A percentile compares a stretch with the other conserved stretches of the same genome.
Evolutionary conservation across 2,329 filamentous ascomycete species (phyloP).

Genomic region (Monilinia fructigena): DNA sequence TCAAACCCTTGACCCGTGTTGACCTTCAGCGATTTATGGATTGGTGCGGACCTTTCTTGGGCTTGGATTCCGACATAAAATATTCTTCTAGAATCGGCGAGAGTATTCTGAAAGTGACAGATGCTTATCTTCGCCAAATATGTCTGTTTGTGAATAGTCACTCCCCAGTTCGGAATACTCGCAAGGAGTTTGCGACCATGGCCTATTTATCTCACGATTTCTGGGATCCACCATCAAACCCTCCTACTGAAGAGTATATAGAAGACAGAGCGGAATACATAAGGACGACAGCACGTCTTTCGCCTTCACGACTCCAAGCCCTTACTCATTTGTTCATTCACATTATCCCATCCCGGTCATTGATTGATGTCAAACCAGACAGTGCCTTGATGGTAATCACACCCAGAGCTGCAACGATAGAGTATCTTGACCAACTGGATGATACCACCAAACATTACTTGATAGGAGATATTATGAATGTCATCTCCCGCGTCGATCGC

Average conservation of each 20-base stretch:
- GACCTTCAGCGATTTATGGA: neutral
- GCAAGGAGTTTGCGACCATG: conserved; percentile 7
- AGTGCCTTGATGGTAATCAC: conserved; percentile 10
- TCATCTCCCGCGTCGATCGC: conserved; percentile 5
- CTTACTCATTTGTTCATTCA: conserved; percentile 17
- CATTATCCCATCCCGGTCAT: neutral
- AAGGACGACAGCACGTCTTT: conserved; percentile 1
- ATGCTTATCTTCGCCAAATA: conserved; percentile 11
- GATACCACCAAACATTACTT: neutral
- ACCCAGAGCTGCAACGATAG: conserved; percentile 5
- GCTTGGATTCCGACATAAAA: no score
- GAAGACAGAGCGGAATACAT: conserved; percentile 10
- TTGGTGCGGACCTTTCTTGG: neutral
- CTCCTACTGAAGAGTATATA: conserved; percentile 7
- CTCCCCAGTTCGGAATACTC: neutral
- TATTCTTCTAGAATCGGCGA: neutral
- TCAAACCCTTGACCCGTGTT: neutral
- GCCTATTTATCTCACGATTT: conserved; percentile 13
- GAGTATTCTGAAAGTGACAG: conserved; percentile 3
- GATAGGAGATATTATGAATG: conserved; percentile 7
- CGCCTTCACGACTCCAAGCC: neutral
- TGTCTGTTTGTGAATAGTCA: conserved; percentile 12
- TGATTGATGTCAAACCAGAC: neutral
- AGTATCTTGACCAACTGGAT: neutral
- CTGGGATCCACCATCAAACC: neutral